A percentile compares a stretch with the other conserved stretches of the same genome.
These are phyloP conservation scores for Acer negundo DNA, from an alignment of 345 rosid species.

Conservation along the genomic window DNA sequence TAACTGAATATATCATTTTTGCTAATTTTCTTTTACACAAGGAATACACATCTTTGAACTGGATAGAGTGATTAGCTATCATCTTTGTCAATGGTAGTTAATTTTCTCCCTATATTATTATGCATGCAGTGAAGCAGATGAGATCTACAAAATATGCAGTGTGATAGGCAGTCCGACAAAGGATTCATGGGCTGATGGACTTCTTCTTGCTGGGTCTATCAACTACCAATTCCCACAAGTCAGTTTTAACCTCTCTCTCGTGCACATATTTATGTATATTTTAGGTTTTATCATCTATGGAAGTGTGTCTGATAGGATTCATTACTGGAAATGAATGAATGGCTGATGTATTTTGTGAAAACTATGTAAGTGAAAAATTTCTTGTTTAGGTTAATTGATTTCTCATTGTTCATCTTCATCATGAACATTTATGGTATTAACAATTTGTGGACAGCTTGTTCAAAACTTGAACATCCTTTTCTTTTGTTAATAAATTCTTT, in stretches of 20 bases:
- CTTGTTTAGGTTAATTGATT: background rate
- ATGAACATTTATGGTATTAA: background rate
- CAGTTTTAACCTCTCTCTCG: background rate
- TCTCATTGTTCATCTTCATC: background rate
- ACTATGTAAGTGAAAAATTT: constrained; percentile 1
- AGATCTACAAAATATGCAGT: constrained; percentile 88
- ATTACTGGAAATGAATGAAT: background rate
- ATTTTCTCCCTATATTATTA: background rate
- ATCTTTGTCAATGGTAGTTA: background rate
- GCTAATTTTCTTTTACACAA: background rate
- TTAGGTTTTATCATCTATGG: background rate
- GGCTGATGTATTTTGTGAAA: background rate
- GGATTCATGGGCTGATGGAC: constrained; percentile 87
- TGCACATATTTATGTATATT: background rate
- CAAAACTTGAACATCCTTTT: too few relatives aligned
- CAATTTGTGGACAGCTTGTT: too few relatives aligned
- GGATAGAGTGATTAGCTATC: background rate
- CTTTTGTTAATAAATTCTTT: too few relatives aligned
- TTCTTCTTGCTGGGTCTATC: constrained; percentile 71
- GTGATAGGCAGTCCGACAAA: constrained; percentile 81
- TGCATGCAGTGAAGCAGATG: constrained; percentile 88
- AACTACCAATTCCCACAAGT: constrained; percentile 89
- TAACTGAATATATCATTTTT: background rate
- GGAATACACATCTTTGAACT: background rate
- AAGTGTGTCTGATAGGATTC: background rate